A percentile compares a stretch with the other conserved stretches of the same genome.
phyloP scores from a whole-genome alignment of 306 rosid genomes.

The Pyrus pyrifolia region DNA sequence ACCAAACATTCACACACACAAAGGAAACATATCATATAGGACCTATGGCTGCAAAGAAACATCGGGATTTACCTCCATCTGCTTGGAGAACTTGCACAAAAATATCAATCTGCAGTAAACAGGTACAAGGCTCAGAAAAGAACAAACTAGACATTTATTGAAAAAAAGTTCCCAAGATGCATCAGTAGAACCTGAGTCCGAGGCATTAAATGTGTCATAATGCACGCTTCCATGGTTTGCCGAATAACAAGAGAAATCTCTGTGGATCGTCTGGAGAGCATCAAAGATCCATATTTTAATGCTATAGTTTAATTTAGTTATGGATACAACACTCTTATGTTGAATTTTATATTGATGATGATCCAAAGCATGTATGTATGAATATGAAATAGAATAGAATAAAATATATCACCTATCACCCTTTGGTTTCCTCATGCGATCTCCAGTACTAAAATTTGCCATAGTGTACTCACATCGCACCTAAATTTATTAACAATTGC shows the following conservation, averaged over 20 bases:
- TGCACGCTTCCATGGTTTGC: slow-evolving; percentile 86
- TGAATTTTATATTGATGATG: background rate
- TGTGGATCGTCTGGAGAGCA: slow-evolving; percentile 69
- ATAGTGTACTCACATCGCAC: slow-evolving; percentile 86
- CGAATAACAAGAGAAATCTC: slow-evolving; percentile 90
- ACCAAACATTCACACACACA: background rate
- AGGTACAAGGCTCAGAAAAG: slow-evolving; percentile 16
- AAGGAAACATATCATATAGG: background rate
- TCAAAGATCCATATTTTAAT: slow-evolving; percentile 16
- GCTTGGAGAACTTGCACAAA: slow-evolving; percentile 95
- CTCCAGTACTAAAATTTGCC: slow-evolving; percentile 96
- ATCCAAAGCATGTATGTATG: background rate
- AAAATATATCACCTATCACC: slow-evolving; percentile 58
- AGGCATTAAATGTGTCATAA: slow-evolving; percentile 81
- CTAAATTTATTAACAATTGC: slow-evolving; percentile 23
- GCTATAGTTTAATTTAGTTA: background rate
- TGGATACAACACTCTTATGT: background rate
- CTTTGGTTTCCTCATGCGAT: slow-evolving; percentile 83
- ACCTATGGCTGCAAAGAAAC: background rate
- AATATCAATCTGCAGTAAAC: slow-evolving; percentile 64
- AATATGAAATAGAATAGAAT: background rate
- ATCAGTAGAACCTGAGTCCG: slow-evolving; percentile 65
- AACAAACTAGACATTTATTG: background rate
- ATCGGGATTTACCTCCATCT: slow-evolving; percentile 64
- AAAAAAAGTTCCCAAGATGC: slow-evolving; percentile 20